Conservation (phyloP, 2,329 filamentous ascomycete species). For the Claviceps sorghi region DNA sequence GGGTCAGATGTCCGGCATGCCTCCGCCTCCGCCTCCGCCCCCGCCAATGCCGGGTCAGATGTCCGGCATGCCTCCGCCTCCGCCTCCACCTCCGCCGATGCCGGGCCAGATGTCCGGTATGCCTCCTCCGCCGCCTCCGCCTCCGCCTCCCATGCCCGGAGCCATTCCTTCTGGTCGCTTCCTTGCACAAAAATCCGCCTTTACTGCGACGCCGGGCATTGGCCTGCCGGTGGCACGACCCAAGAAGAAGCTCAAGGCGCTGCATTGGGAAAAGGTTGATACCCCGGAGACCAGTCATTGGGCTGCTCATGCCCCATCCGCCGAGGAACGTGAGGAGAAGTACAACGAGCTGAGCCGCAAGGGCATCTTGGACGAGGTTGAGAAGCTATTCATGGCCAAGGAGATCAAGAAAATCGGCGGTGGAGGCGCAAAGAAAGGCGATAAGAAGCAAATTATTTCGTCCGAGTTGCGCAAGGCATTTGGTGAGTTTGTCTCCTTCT, state of each 20-base stretch:
- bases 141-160: slow-evolving; percentile 48
- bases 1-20: slow-evolving; percentile 14
- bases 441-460: slow-evolving; percentile 96
- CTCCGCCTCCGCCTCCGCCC: slow-evolving; percentile 30
- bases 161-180: slow-evolving; percentile 58
- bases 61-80: slow-evolving; percentile 17
- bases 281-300: slow-evolving; percentile 82
- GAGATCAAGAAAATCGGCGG: slow-evolving; percentile 80
- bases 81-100: slow-evolving; percentile 33
- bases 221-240: slow-evolving; percentile 70
- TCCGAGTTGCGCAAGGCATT: slow-evolving; percentile 79
- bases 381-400: slow-evolving; percentile 94
- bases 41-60: slow-evolving; percentile 31
- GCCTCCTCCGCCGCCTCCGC: slow-evolving; percentile 9
- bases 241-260: slow-evolving; percentile 98
- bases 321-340: slow-evolving; percentile 84
- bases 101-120: slow-evolving; percentile 22
- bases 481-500: slow-evolving; percentile 32
- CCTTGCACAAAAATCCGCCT: slow-evolving; percentile 48
- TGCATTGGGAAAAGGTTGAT: slow-evolving; percentile 99
- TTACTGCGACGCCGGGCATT: slow-evolving; percentile 39
- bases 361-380: slow-evolving; percentile 93
- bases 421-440: slow-evolving; percentile 60
- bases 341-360: slow-evolving; percentile 86
- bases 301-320: slow-evolving; percentile 75